These are phyloP conservation scores for Ophiostoma montium DNA, from an alignment of 2,329 filamentous ascomycete genomes.

Conservation along the genomic window DNA sequence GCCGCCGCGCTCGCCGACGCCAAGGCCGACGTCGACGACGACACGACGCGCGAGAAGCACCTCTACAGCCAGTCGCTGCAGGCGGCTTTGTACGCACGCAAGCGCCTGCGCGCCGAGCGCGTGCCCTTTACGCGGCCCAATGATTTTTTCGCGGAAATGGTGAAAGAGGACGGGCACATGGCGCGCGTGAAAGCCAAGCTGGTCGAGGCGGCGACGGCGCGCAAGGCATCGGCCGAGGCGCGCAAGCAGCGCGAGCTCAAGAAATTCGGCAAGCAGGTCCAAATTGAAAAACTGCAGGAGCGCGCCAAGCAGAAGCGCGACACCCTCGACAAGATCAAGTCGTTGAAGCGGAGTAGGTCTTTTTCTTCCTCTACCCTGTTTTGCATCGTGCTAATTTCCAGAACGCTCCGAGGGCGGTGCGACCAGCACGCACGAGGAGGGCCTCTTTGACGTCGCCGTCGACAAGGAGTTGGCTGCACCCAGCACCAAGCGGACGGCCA, in stretches of 20 bases:
- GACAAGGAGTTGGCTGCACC: constrained; percentile 46
- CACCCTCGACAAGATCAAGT: constrained; percentile 89
- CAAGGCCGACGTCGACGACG: constrained; percentile 77
- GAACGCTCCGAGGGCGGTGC: constrained; percentile 66
- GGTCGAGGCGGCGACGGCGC: constrained; percentile 77
- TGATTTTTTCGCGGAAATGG: constrained; percentile 98
- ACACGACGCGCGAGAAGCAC: constrained; percentile 79
- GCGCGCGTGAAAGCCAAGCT: constrained; percentile 88
- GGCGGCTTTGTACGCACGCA: constrained; percentile 59
- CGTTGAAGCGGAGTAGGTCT: constrained; percentile 93
- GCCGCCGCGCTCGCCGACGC: constrained; percentile 30
- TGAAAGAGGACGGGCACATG: constrained; percentile 98
- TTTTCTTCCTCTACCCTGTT: constrained; percentile 8
- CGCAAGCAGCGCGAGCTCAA: constrained; percentile 87
- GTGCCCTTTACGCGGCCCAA: constrained; percentile 75
- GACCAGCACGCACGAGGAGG: constrained; percentile 59
- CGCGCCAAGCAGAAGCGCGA: constrained; percentile 82
- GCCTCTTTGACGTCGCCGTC: constrained; percentile 82
- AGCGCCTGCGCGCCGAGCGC: constrained; percentile 65
- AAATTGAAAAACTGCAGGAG: constrained; percentile 92
- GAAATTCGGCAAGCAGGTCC: constrained; percentile 98
- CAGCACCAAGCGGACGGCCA: neutral
- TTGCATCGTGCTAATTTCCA: constrained; percentile 26
- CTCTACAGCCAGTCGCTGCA: constrained; percentile 85
- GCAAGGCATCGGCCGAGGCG: constrained; percentile 86